Evolutionary conservation across 371 early-diverging fungal genomes (phyloP).

Genomic region (Saksenaea oblongispora): DNA sequence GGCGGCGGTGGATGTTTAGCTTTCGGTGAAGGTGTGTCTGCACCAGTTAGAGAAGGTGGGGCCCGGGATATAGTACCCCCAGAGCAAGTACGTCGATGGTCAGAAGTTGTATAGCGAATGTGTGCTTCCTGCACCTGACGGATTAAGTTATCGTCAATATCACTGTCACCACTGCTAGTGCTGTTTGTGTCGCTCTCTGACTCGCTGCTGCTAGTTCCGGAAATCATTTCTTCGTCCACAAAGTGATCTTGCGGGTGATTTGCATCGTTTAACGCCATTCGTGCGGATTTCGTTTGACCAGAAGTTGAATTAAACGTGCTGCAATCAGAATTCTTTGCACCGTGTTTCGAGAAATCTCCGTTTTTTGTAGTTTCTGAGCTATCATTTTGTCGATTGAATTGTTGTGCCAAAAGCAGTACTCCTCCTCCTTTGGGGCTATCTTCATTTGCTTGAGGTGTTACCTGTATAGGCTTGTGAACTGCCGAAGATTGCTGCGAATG

Average conservation of each 20-base stretch:
- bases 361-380: not conserved
- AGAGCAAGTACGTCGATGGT: not conserved
- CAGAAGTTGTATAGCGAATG: slow-evolving; percentile 2
- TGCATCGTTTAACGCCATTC: not conserved
- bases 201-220: not conserved
- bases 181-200: slow-evolving; percentile 3
- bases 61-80: not conserved
- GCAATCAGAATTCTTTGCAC: not conserved
- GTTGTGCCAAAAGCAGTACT: slow-evolving; percentile 19
- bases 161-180: slow-evolving; percentile 7
- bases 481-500: not conserved
- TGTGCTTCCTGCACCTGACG: slow-evolving; percentile 8
- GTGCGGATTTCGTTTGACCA: not conserved
- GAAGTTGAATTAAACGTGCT: not conserved
- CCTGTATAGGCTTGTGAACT: not conserved
- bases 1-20: slow-evolving; percentile 33
- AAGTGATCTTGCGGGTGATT: slow-evolving; percentile 17
- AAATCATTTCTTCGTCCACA: slow-evolving; percentile 19
- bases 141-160: slow-evolving; percentile 3
- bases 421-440: not conserved
- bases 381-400: slow-evolving; percentile 13
- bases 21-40: not conserved
- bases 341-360: not conserved
- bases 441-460: not conserved
- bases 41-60: not conserved